Conservation (phyloP, 1,284 basidiomycete species). For the Pterula multifida region DNA sequence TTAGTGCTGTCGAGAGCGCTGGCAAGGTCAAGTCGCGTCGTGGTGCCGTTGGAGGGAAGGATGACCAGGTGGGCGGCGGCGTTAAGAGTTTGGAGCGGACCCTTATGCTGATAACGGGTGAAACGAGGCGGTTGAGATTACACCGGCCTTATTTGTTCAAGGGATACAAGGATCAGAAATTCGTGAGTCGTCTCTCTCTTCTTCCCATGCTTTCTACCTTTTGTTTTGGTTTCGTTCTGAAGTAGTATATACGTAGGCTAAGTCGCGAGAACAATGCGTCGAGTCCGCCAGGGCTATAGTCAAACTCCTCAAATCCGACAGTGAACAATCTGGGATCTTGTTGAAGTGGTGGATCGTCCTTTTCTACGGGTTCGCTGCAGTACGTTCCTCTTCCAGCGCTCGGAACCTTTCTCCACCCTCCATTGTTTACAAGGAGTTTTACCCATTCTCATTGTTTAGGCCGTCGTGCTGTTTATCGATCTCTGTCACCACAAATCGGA, state of each 20-base stretch:
- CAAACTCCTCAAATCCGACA: conserved; percentile 13
- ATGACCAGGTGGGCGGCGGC: conserved; percentile 1
- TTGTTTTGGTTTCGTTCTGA: neutral
- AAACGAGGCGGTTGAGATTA: conserved; percentile 13
- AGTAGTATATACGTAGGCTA: too few species aligned
- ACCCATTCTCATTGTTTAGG: too few species aligned
- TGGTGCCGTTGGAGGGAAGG: neutral
- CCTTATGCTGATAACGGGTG: conserved; percentile 15
- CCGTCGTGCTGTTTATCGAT: conserved; percentile 16
- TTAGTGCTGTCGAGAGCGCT: neutral
- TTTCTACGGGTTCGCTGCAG: conserved; percentile 16
- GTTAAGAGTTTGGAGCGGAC: conserved; percentile 14
- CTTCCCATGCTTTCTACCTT: neutral
- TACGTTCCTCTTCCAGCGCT: conserved; percentile 5
- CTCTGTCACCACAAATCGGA: conserved; percentile 14
- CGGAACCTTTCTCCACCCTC: neutral
- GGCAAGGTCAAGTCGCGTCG: neutral
- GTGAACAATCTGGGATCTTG: conserved; percentile 12
- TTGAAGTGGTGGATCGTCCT: conserved; percentile 16
- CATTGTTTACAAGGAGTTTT: neutral
- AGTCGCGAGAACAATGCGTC: conserved; percentile 15
- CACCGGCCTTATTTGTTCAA: conserved; percentile 15
- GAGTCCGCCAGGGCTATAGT: conserved; percentile 13
- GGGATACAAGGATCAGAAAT: conserved; percentile 15
- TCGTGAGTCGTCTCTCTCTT: conserved; percentile 9